Conservation (phyloP, 495 filamentous ascomycete genomes). For the Penicillium flavigenum region DNA sequence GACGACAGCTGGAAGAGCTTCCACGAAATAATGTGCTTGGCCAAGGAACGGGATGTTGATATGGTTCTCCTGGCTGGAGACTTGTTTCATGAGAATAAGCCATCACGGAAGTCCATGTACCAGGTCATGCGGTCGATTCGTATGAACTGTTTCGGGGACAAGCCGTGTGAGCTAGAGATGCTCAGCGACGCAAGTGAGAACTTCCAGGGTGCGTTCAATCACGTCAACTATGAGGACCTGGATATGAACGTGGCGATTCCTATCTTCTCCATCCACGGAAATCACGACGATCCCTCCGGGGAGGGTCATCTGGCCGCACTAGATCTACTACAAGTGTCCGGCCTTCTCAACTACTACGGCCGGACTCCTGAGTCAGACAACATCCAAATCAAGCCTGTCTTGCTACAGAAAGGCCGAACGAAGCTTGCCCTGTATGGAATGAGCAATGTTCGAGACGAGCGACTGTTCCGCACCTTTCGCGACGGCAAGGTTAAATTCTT, state of each 20-base stretch:
- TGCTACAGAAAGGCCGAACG: constrained; percentile 90
- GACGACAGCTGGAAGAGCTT: constrained; percentile 98
- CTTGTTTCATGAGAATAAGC: constrained; percentile 98
- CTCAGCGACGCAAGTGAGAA: constrained; percentile 87
- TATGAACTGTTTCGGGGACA: constrained; percentile 90
- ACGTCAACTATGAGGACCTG: constrained; percentile 96
- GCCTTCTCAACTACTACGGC: constrained; percentile 94
- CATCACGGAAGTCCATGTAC: constrained; percentile 93
- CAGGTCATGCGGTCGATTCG: constrained; percentile 92
- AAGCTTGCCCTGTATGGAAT: constrained; percentile 95
- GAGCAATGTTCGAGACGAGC: constrained; percentile 95
- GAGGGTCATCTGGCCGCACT: constrained; percentile 87
- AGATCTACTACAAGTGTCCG: constrained; percentile 86
- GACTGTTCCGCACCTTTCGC: constrained; percentile 87
- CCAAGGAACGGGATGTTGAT: constrained; percentile 84
- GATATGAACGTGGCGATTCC: constrained; percentile 98
- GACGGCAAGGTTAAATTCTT: constrained; percentile 94
- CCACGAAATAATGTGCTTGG: constrained; percentile 91
- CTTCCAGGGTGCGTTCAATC: constrained; percentile 79
- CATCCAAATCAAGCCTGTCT: constrained; percentile 82
- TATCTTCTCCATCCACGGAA: constrained; percentile 97
- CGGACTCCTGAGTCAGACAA: constrained; percentile 89
- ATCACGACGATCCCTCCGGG: constrained; percentile 96
- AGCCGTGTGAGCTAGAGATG: constrained; percentile 93
- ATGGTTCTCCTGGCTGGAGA: constrained; percentile 96